Evolutionary conservation across 768 basidiomycete genomes (phyloP).

Genomic region (Suillus occidentalis): DNA sequence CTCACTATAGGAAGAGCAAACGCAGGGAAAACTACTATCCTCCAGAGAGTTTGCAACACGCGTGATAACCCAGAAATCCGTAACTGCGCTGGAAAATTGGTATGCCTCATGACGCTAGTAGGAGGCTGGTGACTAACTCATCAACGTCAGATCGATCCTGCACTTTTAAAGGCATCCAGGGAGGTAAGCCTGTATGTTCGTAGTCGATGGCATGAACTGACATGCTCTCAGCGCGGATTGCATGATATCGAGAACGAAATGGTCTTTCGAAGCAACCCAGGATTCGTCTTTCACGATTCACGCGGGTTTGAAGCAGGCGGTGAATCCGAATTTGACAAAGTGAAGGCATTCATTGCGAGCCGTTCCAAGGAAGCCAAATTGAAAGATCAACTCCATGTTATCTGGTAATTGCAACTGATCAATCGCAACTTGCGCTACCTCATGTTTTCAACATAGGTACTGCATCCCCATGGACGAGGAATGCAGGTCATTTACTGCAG

Average conservation of each 20-base stretch:
- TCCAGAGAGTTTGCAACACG: background rate
- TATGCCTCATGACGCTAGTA: background rate
- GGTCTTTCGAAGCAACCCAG: too few relatives aligned
- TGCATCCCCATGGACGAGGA: constrained; percentile 33
- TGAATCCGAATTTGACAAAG: background rate
- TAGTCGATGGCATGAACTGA: background rate
- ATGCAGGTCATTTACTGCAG: constrained; percentile 25
- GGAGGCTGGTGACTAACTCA: too few relatives aligned
- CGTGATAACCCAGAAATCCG: background rate
- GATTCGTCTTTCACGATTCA: too few relatives aligned
- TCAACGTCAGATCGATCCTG: too few relatives aligned
- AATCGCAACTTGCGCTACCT: background rate
- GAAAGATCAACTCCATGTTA: constrained; percentile 32
- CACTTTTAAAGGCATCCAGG: too few relatives aligned
- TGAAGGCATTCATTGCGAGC: background rate
- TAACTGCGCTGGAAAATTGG: constrained; percentile 23
- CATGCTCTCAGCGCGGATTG: background rate
- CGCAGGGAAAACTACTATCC: background rate
- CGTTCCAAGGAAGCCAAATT: background rate
- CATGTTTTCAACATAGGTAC: constrained; percentile 31
- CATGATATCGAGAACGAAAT: too few relatives aligned
- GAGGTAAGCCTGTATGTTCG: too few relatives aligned
- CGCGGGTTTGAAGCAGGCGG: background rate
- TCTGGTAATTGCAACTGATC: constrained; percentile 31
- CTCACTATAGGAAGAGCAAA: background rate